Base-by-base conservation (phyloP, 345 rosid species). In the Punica granatum region DNA sequence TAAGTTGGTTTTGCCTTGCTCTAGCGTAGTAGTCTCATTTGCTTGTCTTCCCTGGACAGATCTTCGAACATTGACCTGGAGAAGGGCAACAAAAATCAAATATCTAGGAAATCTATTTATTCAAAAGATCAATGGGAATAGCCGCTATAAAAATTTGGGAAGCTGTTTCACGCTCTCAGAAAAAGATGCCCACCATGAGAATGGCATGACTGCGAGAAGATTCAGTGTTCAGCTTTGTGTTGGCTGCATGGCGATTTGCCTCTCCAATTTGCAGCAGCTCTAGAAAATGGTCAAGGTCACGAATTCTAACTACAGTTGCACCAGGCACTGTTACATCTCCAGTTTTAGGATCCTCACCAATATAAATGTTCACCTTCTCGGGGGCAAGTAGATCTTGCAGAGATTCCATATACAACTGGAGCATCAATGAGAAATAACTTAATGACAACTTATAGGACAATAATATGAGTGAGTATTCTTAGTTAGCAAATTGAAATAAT, bases 141-240 rank as follows among this genome's bases (percentile, higher is more conserved):
- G 23, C 59, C 25, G 58, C 60, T 60, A 43, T 34, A 19, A 39
- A 28, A 43, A 46, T 9, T 33, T 62, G 69, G 16, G 28, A 31
- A 65, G 25, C 15, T 2, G 2, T 62, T 33, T 26, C 58, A 23
- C 19, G 34, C 23, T 6, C 16, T 63, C 60, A 58, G 15, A 9
- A 72, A 41, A 63, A 67, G 23, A 36, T 69, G 42, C 85, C 62
- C 74, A 88, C 98, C 90, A 81, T 81, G 62, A 93, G 86, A 84
- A 93, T 85, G 54, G 98, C 96, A 77, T 93, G 98, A 76, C 98
- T 93, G 60, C 97, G 96, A 26, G 98, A 93, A 74, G 98, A 93
- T 81, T 93, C 98, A 19, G 97, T 86, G 77, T 93, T 90, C 72
- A 83, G 83, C 80, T 84, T 93, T 70, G 98, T 93, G 69, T 90